These are phyloP conservation scores for Hymenoscyphus occultus DNA, from an alignment of 2,329 filamentous ascomycete genomes.

Conservation along the genomic window DNA sequence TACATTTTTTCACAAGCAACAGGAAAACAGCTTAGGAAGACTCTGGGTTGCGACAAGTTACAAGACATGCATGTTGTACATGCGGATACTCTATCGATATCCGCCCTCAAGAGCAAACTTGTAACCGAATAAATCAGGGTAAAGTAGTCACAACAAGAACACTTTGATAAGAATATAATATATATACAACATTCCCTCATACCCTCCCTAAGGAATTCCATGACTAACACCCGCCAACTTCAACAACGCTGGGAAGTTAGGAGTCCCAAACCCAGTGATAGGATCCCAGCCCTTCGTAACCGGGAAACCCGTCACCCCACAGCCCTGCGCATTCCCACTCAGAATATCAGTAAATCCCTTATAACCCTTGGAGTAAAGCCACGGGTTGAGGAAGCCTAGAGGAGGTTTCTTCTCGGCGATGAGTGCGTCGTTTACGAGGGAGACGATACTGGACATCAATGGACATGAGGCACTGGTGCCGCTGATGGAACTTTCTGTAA, in stretches of 20 bases:
- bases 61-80: too few relatives aligned
- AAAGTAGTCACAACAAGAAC: too few relatives aligned
- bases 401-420: conserved; percentile 46
- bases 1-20: too few relatives aligned
- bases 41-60: too few relatives aligned
- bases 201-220: background rate
- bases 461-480: conserved; percentile 56
- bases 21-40: too few relatives aligned
- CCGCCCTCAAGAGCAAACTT: too few relatives aligned
- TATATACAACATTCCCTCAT: too few relatives aligned
- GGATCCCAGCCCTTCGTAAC: conserved; percentile 38
- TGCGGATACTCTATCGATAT: too few relatives aligned
- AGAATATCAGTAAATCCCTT: conserved; percentile 41
- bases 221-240: background rate
- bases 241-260: conserved; percentile 14
- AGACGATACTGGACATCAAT: conserved; percentile 53
- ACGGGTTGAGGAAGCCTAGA: conserved; percentile 45
- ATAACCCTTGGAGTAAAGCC: conserved; percentile 39
- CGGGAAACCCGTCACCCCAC: conserved; percentile 32
- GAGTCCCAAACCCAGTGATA: conserved; percentile 39
- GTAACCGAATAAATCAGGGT: too few relatives aligned
- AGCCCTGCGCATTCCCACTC: conserved; percentile 38
- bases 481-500: conserved; percentile 40
- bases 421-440: conserved; percentile 60
- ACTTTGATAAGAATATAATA: too few relatives aligned